Base-by-base conservation (phyloP, 2,329 filamentous ascomycete species). In the Canariomyces notabilis region DNA sequence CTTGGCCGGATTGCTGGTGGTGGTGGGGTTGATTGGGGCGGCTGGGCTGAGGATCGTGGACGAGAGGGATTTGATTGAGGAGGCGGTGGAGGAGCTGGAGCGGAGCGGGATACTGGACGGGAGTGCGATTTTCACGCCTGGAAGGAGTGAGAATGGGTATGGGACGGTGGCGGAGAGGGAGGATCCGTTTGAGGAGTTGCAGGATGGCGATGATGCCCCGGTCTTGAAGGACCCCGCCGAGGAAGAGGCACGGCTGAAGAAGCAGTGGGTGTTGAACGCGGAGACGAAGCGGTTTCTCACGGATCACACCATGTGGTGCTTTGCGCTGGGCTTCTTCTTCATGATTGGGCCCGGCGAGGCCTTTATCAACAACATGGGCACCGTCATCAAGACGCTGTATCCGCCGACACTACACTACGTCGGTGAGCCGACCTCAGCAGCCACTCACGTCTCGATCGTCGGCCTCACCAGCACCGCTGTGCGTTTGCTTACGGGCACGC, bases 281-380 rank as follows among this genome's bases (percentile, higher is more conserved):
- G 91, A 96, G 64, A 97, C 93, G 0, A 76, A 82, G 11, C 75
- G 82, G 3, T 98, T 97, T 64, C 74, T 98, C 8, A 76, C 79
- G 19, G 93, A 98, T 57, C 82, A 79, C 50, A 96, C 89, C 11
- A 97, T 97, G 91, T 98, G 91, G 91, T 87, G 83, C 62, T 84
- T 98, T 56, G 89, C 91, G 0, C 71, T 83, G 1, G 90, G 89
- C 16, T 97, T 98, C 68, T 88, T 97, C 66, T 77, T 97, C 52
- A 87, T 95, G 57, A 87, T 90, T 44, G 93, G 93, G 0, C 91
- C 93, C 0, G 91, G 90, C n/a, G 93, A 98, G 67, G 87, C 91
- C 9, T 98, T 96, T 64, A 89, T 97, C 68, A 98, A 97, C 69
- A 98, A 97, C 59, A 73, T 98, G 8, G 93, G 93, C 29, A 96